phyloP scores from a whole-genome alignment of 441 rosid species.

The Capsella rubella region DNA sequence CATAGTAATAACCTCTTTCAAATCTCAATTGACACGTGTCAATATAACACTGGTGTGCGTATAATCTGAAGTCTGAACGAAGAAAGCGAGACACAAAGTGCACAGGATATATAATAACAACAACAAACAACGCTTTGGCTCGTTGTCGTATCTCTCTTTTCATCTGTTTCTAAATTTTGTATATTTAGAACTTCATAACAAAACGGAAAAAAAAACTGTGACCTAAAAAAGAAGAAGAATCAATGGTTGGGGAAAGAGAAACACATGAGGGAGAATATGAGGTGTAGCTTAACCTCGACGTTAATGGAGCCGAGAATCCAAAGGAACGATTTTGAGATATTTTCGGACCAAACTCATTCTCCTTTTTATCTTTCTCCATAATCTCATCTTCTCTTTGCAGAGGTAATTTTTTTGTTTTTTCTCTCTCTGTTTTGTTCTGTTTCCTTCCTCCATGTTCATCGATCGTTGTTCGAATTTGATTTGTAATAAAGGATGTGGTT shows the following conservation, averaged over 20 bases:
- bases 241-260: constrained; percentile 20
- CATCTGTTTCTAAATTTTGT: constrained; percentile 14
- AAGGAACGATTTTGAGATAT: constrained; percentile 22
- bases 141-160: not conserved
- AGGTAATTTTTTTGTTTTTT: constrained; percentile 46
- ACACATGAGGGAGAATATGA: not conserved
- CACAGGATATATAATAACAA: not conserved
- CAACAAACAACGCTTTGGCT: too few species aligned
- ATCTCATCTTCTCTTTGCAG: constrained; percentile 43
- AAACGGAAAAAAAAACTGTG: not conserved
- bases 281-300: not conserved
- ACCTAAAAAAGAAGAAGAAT: constrained; percentile 2
- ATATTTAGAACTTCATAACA: not conserved
- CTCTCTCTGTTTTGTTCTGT: not conserved
- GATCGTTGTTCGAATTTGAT: not conserved
- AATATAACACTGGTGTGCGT: not conserved
- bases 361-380: constrained; percentile 34
- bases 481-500: not conserved
- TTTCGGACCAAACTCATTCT: constrained; percentile 25
- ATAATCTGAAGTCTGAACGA: not conserved
- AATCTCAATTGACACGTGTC: not conserved
- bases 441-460: not conserved
- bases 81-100: not conserved
- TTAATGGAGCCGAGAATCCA: constrained; percentile 26
- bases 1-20: not conserved